Conservation (phyloP, 1,139 yeast genomes). For the Chernovozyma sophiae-reginae region DNA sequence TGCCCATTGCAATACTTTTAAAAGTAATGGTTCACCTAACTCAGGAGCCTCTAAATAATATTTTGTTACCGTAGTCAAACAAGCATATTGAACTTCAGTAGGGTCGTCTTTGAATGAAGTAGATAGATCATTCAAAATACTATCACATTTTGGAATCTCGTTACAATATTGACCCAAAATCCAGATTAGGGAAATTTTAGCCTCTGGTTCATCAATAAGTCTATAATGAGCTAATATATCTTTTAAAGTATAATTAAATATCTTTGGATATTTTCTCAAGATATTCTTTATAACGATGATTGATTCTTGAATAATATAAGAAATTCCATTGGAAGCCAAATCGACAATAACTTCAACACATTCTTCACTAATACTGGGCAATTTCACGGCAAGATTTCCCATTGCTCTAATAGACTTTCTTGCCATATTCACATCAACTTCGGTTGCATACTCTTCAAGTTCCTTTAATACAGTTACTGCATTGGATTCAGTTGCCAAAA, state of each 20-base stretch:
- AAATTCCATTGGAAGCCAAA: conserved; percentile 60
- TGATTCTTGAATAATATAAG: conserved; percentile 78
- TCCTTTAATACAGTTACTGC: conserved; percentile 65
- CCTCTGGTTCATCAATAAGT: conserved; percentile 68
- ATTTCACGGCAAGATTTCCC: conserved; percentile 81
- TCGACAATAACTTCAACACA: conserved; percentile 65
- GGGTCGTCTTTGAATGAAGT: conserved; percentile 56
- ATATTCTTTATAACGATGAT: conserved; percentile 74
- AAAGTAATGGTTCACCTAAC: conserved; percentile 53
- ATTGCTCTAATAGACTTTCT: conserved; percentile 85
- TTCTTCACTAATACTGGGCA: conserved; percentile 49
- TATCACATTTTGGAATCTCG: conserved; percentile 43
- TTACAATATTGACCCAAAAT: conserved; percentile 71
- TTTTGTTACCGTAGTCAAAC: conserved; percentile 73
- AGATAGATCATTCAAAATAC: conserved; percentile 44
- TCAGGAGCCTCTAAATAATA: conserved; percentile 57
- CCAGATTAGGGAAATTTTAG: conserved; percentile 81
- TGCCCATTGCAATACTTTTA: conserved; percentile 61
- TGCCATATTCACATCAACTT: conserved; percentile 80
- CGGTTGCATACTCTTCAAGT: conserved; percentile 81
- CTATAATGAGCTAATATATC: conserved; percentile 42
- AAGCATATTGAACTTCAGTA: conserved; percentile 67
- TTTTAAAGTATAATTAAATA: conserved; percentile 35
- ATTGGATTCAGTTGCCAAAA: conserved; percentile 66
- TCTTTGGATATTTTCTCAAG: conserved; percentile 65